phyloP scores from a whole-genome alignment of 441 rosid species.

The Kokia cookei region DNA sequence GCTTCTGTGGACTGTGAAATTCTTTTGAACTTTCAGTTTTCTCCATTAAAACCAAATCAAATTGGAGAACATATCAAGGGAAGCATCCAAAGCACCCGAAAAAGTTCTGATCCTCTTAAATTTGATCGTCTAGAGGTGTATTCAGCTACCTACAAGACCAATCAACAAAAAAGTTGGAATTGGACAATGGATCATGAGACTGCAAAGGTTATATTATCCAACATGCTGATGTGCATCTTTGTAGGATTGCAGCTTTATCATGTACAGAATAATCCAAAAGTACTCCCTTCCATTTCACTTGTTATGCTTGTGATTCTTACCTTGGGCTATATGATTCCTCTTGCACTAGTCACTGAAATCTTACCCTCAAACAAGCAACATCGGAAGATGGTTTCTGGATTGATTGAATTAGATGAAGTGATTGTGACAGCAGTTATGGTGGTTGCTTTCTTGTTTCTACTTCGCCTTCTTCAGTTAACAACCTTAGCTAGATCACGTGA shows the following conservation, averaged over 20 bases:
- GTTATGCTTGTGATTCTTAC: slow-evolving; percentile 27
- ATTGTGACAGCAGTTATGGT: slow-evolving; percentile 12
- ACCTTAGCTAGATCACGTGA: slow-evolving; percentile 14
- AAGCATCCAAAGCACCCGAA: slow-evolving; percentile 25
- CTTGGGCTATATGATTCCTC: slow-evolving; percentile 21
- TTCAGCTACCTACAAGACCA: slow-evolving; percentile 1
- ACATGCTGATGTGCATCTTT: slow-evolving; percentile 18
- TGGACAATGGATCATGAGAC: slow-evolving; percentile 19
- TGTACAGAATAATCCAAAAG: slow-evolving; percentile 18
- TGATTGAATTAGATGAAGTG: slow-evolving; percentile 18
- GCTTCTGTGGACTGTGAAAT: slow-evolving; percentile 28
- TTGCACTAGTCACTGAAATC: slow-evolving; percentile 16
- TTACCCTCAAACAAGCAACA: not conserved
- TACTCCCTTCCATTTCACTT: slow-evolving; percentile 21
- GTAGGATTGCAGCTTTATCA: slow-evolving; percentile 20
- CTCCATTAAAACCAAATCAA: slow-evolving; percentile 9
- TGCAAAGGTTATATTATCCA: slow-evolving; percentile 13
- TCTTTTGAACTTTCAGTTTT: slow-evolving; percentile 21
- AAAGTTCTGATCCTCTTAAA: slow-evolving; percentile 20
- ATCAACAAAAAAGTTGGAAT: not conserved
- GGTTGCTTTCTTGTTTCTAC: slow-evolving; percentile 26
- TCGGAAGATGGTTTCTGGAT: not conserved
- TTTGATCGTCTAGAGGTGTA: slow-evolving; percentile 14
- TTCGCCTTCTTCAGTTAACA: slow-evolving; percentile 26
- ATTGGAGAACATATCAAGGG: slow-evolving; percentile 17